Evolutionary conservation across 176 grass and related monocot genomes (phyloP).

Genomic region (Bromus sterilis): DNA sequence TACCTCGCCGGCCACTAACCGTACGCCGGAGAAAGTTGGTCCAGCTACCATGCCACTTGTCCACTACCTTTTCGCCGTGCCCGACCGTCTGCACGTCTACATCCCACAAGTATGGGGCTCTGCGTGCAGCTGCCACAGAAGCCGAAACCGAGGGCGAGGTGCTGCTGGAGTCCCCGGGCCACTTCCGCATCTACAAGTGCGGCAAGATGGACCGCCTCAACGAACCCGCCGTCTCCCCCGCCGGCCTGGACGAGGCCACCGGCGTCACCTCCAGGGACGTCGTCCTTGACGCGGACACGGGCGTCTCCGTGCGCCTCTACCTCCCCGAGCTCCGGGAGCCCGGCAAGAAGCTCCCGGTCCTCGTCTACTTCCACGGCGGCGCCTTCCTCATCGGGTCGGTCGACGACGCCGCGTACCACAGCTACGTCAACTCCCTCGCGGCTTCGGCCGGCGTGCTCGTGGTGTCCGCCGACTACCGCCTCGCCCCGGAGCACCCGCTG

Average conservation of each 20-base stretch:
- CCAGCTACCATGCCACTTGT: neutral
- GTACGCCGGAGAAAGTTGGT: neutral
- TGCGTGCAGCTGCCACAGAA: neutral
- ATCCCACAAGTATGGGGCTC: neutral
- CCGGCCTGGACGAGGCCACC: slow-evolving; percentile 15
- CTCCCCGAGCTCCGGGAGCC: slow-evolving; percentile 8
- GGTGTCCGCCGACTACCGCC: slow-evolving; percentile 42
- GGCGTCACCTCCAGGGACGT: slow-evolving; percentile 60
- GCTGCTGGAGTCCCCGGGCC: neutral
- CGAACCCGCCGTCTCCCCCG: neutral
- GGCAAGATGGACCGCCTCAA: slow-evolving; percentile 41
- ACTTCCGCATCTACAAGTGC: slow-evolving; percentile 47
- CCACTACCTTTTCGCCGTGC: neutral
- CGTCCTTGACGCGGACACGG: slow-evolving; percentile 30
- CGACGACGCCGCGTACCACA: slow-evolving; percentile 20
- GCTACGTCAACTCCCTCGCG: slow-evolving; percentile 19
- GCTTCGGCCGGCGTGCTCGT: slow-evolving; percentile 23
- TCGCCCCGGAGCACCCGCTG: slow-evolving; percentile 46
- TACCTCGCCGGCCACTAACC: neutral
- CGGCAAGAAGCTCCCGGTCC: slow-evolving; percentile 32
- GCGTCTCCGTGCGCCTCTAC: slow-evolving; percentile 45
- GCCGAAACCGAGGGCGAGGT: slow-evolving; percentile 23
- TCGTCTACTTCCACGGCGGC: slow-evolving; percentile 46
- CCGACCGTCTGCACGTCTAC: neutral
- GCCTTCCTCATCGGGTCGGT: slow-evolving; percentile 31